Evolutionary conservation across 2,329 filamentous ascomycete genomes (phyloP).

Genomic region (Calonectria crousiana): DNA sequence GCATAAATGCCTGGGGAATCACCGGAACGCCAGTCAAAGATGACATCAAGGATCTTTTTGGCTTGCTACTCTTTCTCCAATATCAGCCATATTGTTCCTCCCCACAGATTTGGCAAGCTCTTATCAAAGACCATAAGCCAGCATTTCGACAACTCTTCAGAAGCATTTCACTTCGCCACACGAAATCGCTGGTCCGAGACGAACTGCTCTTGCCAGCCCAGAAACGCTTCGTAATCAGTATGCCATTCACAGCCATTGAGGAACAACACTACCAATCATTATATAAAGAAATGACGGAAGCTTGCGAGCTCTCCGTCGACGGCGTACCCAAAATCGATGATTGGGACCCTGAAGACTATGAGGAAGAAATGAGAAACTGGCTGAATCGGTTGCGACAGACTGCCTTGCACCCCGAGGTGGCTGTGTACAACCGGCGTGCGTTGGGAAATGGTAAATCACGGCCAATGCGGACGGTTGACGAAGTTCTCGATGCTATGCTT

Average conservation of each 20-base stretch:
- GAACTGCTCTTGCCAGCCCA: constrained; percentile 86
- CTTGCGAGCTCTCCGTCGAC: constrained; percentile 72
- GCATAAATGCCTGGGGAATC: constrained; percentile 91
- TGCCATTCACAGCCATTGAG: constrained; percentile 91
- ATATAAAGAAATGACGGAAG: constrained; percentile 80
- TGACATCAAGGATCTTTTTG: constrained; percentile 81
- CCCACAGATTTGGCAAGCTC: constrained; percentile 73
- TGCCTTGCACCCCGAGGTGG: constrained; percentile 87
- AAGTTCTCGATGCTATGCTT: constrained; percentile 93
- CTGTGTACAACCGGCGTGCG: constrained; percentile 72
- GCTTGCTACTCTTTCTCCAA: constrained; percentile 83
- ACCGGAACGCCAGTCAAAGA: constrained; percentile 89
- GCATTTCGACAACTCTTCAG: constrained; percentile 79
- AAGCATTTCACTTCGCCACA: constrained; percentile 83
- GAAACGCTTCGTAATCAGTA: constrained; percentile 86
- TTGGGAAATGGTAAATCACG: constrained; percentile 72
- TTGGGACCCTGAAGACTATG: constrained; percentile 76
- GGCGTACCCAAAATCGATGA: constrained; percentile 72
- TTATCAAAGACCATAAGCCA: constrained; percentile 71
- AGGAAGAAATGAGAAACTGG: constrained; percentile 82
- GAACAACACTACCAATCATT: constrained; percentile 88
- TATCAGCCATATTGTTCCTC: constrained; percentile 81
- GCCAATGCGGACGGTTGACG: constrained; percentile 82
- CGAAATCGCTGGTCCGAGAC: constrained; percentile 81
- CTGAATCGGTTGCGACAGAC: constrained; percentile 83